Evolutionary conservation across 768 basidiomycete species (phyloP), one percentile per base, ranked within the genome.

Genomic region (Suillus bovinus): DNA sequence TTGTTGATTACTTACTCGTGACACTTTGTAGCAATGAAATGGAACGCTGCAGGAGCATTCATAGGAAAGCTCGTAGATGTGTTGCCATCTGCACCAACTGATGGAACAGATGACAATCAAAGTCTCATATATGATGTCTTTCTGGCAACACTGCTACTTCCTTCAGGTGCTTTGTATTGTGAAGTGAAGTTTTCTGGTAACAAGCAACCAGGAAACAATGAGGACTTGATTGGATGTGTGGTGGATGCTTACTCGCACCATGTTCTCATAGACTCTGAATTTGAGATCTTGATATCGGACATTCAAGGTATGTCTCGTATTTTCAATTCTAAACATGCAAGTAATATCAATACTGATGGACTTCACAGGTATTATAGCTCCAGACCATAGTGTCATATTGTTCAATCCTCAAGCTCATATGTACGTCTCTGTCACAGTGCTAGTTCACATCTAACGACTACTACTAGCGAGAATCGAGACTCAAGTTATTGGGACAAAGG

Each of bases 191-290:
- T 66, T 42, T 68, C 67, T 56, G 69, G 69, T 16, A 68, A 62
- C 24, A n/a, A 33, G 13, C 34, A 68, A 24, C 49, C 52, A n/a
- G 65, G 62, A 17, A 47, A 61, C 27, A 66, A 67, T 33, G 53
- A 61, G 13, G 65, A 68, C 46, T 5, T 44, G 13, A 31, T 72
- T 56, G 64, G 64, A 5, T 24, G 55, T 33, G 63, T 61, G 14
- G 54, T 70, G 5, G 65, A 71, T 67, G 71, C 71, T 1, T 72
- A 64, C 62, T 66, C 63, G 0, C 71, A 72, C 44, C 68, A 71
- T 64, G 63, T 62, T 14, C 33, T 66, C 8, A 36, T 66, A 14
- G 67, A 72, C 50, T 65, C 61, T 16, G 1, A 1, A 0, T 41
- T n/a, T 16, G 29, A 36, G 46, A 47, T 1, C 0, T 47, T 47